Evolutionary conservation across 345 rosid species (phyloP).

Genomic region (Cardamine resedifolia): DNA sequence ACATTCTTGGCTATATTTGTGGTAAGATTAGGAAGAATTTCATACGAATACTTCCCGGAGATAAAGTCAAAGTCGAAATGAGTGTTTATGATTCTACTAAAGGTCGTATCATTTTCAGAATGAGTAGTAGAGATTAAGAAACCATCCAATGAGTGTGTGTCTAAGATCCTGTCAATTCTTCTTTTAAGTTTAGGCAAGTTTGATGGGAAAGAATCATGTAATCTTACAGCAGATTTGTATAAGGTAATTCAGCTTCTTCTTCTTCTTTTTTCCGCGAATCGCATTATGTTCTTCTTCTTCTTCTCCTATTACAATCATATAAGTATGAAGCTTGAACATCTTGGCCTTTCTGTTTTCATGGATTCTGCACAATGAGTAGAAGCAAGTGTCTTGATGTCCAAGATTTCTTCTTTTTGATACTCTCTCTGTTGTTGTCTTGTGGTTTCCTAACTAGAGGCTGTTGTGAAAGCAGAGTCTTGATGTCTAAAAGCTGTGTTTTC

Average conservation of each 20-base stretch:
- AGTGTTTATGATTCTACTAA: constrained; percentile 80
- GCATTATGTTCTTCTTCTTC: background rate
- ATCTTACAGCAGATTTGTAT: constrained; percentile 13
- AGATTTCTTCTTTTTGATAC: background rate
- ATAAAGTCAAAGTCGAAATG: constrained; percentile 79
- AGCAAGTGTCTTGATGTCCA: background rate
- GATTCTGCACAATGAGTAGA: background rate
- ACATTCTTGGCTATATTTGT: constrained; percentile 81
- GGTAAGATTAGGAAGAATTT: constrained; percentile 90
- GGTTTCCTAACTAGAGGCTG: background rate
- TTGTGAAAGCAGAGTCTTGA: background rate
- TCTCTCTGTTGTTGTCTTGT: background rate
- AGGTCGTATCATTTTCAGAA: constrained; percentile 71
- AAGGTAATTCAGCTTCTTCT: background rate
- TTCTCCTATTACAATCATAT: background rate
- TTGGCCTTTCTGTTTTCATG: background rate
- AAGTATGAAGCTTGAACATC: background rate
- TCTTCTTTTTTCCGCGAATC: too few relatives aligned
- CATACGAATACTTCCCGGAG: constrained; percentile 83
- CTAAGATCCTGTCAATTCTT: background rate
- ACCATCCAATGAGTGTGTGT: background rate
- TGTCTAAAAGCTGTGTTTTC: background rate
- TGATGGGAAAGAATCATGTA: constrained; percentile 17
- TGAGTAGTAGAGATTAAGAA: constrained; percentile 42
- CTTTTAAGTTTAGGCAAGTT: constrained; percentile 15